phyloP scores from a whole-genome alignment of 2,329 filamentous ascomycete species.

The Neocatenulostroma microsporum region DNA sequence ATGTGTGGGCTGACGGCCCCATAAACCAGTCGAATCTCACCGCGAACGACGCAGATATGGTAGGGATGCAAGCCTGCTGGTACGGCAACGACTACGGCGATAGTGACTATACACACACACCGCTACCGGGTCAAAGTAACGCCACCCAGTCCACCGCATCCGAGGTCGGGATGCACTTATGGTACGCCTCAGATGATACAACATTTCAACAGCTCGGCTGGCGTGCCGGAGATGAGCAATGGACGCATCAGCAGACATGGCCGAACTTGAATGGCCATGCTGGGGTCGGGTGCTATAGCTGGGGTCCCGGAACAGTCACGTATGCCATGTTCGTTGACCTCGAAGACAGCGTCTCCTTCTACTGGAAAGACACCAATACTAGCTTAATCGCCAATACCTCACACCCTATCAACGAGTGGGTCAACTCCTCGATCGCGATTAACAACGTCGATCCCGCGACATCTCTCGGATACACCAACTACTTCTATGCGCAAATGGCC shows the following conservation, averaged over 20 bases:
- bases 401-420: conserved; percentile 37
- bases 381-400: conserved; percentile 21
- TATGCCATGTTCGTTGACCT: conserved; percentile 39
- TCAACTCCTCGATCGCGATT: conserved; percentile 12
- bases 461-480: conserved; percentile 36
- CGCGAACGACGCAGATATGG: conserved; percentile 25
- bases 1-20: conserved; percentile 35
- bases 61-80: conserved; percentile 34
- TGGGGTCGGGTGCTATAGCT: conserved; percentile 39
- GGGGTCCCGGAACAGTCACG: conserved; percentile 32
- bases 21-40: conserved; percentile 26
- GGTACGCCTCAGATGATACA: conserved; percentile 34
- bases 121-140: conserved; percentile 23
- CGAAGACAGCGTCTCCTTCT: conserved; percentile 34
- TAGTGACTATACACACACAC: conserved; percentile 34
- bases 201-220: conserved; percentile 38
- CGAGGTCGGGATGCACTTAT: conserved; percentile 38
- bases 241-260: conserved; percentile 33
- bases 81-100: conserved; percentile 32
- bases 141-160: conserved; percentile 21
- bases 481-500: conserved; percentile 35
- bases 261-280: conserved; percentile 35
- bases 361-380: conserved; percentile 39
- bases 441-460: conserved; percentile 32
- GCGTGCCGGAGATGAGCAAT: conserved; percentile 31